Percentiles rank a stretch among this genome's conserved stretches.
phyloP scores from a whole-genome alignment of 179 eudicot genomes.

The Nepenthes alata region DNA sequence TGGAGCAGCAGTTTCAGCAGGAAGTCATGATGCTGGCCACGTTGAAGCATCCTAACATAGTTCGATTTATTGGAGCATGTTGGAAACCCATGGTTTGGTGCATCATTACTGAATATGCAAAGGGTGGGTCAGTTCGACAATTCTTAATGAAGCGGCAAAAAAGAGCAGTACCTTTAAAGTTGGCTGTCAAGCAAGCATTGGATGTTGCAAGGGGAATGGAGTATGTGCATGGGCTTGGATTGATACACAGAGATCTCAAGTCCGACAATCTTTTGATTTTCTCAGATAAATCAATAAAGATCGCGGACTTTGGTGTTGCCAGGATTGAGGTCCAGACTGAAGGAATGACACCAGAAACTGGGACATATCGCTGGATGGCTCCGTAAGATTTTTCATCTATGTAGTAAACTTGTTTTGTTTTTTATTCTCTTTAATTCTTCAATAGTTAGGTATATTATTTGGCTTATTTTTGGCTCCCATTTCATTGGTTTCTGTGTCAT shows the following conservation, averaged over 20 bases:
- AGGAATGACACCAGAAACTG: slow-evolving; percentile 96
- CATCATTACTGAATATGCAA: slow-evolving; percentile 78
- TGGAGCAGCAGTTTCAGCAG: slow-evolving; percentile 94
- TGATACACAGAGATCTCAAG: slow-evolving; percentile 77
- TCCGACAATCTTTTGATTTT: slow-evolving; percentile 79
- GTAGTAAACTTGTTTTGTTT: not conserved
- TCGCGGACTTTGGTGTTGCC: slow-evolving; percentile 93
- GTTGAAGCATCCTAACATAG: slow-evolving; percentile 71
- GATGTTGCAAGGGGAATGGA: slow-evolving; percentile 95
- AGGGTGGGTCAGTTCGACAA: slow-evolving; percentile 95
- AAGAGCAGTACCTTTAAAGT: slow-evolving; percentile 69
- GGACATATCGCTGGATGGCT: slow-evolving; percentile 98
- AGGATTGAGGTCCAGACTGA: slow-evolving; percentile 92
- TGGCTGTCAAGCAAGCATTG: slow-evolving; percentile 88
- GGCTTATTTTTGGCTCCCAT: too few relatives aligned
- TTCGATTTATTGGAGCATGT: slow-evolving; percentile 76
- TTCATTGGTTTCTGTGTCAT: too few relatives aligned
- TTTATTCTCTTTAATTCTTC: too few relatives aligned
- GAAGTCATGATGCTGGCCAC: slow-evolving; percentile 88
- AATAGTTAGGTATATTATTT: too few relatives aligned
- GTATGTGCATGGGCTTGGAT: slow-evolving; percentile 71
- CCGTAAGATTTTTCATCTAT: slow-evolving; percentile 45
- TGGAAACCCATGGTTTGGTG: slow-evolving; percentile 90
- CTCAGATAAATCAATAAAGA: slow-evolving; percentile 74
- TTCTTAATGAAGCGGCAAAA: slow-evolving; percentile 66